These are phyloP conservation scores for Torulaspora delbrueckii DNA, from an alignment of 805 yeast genomes.

Conservation along the genomic window DNA sequence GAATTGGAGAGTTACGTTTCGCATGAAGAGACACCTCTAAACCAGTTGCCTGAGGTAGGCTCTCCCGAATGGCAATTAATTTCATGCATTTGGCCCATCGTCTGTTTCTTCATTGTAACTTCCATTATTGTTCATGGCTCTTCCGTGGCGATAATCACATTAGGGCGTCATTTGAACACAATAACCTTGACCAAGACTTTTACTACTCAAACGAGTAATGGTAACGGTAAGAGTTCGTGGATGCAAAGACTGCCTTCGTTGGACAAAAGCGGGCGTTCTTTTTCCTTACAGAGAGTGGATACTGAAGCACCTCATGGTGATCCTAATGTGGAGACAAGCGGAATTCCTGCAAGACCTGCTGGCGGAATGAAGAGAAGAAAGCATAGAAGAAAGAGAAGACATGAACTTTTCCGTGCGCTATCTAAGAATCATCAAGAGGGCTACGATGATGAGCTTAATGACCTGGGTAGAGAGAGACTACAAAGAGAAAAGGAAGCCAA, in stretches of 20 bases:
- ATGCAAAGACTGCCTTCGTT: slow-evolving; percentile 77
- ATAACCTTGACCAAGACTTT: slow-evolving; percentile 91
- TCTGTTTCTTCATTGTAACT: slow-evolving; percentile 70
- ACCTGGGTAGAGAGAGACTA: slow-evolving; percentile 34
- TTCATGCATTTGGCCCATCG: slow-evolving; percentile 74
- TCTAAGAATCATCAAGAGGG: slow-evolving; percentile 19
- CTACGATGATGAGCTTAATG: slow-evolving; percentile 29
- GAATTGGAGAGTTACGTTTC: slow-evolving; percentile 54
- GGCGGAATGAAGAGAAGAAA: slow-evolving; percentile 64
- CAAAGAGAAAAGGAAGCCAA: slow-evolving; percentile 42
- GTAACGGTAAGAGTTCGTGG: slow-evolving; percentile 60
- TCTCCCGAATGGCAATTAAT: slow-evolving; percentile 55
- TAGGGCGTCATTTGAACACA: slow-evolving; percentile 84
- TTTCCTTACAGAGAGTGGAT: slow-evolving; percentile 79
- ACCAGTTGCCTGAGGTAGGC: slow-evolving; percentile 42
- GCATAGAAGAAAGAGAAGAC: slow-evolving; percentile 29
- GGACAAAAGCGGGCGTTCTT: slow-evolving; percentile 61
- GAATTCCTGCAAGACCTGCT: slow-evolving; percentile 61
- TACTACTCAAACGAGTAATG: slow-evolving; percentile 62
- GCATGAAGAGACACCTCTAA: slow-evolving; percentile 53
- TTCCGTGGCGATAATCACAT: slow-evolving; percentile 67
- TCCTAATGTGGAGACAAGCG: slow-evolving; percentile 53
- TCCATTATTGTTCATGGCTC: slow-evolving; percentile 90
- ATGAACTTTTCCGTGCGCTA: slow-evolving; percentile 18
- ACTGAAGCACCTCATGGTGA: slow-evolving; percentile 44